These are phyloP conservation scores for Sporisorium iseilematis-ciliati DNA, from an alignment of 1,284 basidiomycete genomes.

Conservation along the genomic window DNA sequence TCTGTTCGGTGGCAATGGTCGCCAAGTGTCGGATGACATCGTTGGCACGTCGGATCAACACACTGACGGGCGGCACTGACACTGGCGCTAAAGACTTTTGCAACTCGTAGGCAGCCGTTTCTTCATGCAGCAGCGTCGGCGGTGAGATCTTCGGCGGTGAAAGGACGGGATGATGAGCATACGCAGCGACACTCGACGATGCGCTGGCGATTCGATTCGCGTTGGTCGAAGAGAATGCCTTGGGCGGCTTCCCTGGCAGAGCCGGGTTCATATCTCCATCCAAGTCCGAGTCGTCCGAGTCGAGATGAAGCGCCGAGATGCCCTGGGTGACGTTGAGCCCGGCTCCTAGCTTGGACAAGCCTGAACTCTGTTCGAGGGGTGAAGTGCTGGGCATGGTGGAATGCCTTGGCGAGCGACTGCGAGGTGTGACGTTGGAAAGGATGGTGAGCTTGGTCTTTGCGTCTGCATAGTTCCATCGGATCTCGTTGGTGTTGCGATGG, in stretches of 20 bases:
- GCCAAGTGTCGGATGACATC: conserved; percentile 50
- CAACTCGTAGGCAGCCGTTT: conserved; percentile 43
- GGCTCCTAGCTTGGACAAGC: conserved; percentile 7
- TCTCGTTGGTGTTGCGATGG: conserved; percentile 46
- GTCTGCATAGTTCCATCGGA: conserved; percentile 46
- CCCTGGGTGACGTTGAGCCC: conserved; percentile 20
- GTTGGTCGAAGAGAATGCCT: conserved; percentile 1
- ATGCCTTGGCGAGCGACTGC: conserved; percentile 29
- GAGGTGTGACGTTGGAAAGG: conserved; percentile 38
- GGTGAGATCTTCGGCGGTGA: conserved; percentile 29
- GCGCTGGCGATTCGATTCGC: conserved; percentile 7
- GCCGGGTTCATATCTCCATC: conserved; percentile 40
- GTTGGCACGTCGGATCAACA: conserved; percentile 43
- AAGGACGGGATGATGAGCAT: conserved; percentile 42
- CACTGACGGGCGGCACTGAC: conserved; percentile 22
- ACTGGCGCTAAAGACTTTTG: conserved; percentile 41
- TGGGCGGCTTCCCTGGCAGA: conserved; percentile 49
- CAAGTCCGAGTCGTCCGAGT: conserved; percentile 51
- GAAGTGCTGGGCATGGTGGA: conserved; percentile 1
- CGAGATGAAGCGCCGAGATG: conserved; percentile 30
- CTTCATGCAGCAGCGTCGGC: conserved; percentile 37
- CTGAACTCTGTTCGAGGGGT: conserved; percentile 10
- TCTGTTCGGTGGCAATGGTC: conserved; percentile 50
- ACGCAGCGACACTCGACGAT: conserved; percentile 19
- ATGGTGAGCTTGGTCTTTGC: conserved; percentile 52